These are phyloP conservation scores for Cucumis melo DNA, from an alignment of 306 rosid species.

Conservation along the genomic window DNA sequence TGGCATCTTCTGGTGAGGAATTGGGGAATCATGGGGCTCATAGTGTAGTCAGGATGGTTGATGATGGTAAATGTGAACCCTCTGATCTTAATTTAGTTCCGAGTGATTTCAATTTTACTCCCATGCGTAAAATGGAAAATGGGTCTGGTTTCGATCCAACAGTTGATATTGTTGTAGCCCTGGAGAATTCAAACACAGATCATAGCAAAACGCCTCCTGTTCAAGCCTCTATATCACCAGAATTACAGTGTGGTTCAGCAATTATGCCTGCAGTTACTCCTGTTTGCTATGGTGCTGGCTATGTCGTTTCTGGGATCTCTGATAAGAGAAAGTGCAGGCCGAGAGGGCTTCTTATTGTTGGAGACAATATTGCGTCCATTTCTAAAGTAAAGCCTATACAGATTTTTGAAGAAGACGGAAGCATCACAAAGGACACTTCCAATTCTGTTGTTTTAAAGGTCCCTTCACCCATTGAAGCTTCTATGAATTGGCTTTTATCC, in stretches of 20 bases:
- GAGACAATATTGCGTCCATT: conserved; percentile 26
- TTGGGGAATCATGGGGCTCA: neutral
- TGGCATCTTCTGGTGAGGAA: conserved; percentile 19
- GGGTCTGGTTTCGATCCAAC: conserved; percentile 15
- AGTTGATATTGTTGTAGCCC: conserved; percentile 14
- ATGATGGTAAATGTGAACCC: conserved; percentile 17
- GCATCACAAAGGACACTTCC: neutral
- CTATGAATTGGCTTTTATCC: conserved; percentile 63
- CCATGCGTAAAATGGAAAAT: conserved; percentile 26
- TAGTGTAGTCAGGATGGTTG: conserved; percentile 10
- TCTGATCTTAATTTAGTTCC: conserved; percentile 13
- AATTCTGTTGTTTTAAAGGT: conserved; percentile 20
- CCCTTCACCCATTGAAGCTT: conserved; percentile 68
- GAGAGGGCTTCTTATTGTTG: conserved; percentile 59
- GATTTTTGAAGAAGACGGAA: conserved; percentile 18
- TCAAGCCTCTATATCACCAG: conserved; percentile 66
- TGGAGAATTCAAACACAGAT: conserved; percentile 23
- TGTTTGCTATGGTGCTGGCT: conserved; percentile 73
- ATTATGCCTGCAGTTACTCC: conserved; percentile 32
- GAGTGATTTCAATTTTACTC: conserved; percentile 25
- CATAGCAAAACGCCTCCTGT: conserved; percentile 52
- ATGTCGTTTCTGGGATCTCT: conserved; percentile 60
- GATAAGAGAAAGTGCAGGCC: conserved; percentile 86
- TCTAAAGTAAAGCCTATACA: conserved; percentile 19
- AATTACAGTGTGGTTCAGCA: conserved; percentile 52